These are phyloP conservation scores for Aschersonia sp. DNA, from an alignment of 2,329 filamentous ascomycete genomes.

Conservation along the genomic window DNA sequence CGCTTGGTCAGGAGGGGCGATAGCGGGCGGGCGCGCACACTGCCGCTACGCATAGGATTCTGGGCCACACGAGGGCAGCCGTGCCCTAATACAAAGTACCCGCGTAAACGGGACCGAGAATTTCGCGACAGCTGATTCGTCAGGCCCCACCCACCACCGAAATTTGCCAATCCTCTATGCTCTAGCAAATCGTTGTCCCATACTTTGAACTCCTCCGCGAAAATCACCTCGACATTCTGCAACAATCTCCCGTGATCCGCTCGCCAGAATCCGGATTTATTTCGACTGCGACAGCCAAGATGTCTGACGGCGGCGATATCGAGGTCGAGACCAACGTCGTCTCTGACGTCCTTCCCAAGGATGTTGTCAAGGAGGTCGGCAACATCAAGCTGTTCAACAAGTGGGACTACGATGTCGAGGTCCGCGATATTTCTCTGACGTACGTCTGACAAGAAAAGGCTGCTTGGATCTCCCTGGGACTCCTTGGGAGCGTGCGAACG, in stretches of 20 bases:
- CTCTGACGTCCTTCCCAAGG: conserved; percentile 81
- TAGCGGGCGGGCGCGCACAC: background rate
- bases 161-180: conserved; percentile 18
- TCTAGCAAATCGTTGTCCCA: conserved; percentile 10
- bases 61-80: conserved; percentile 20
- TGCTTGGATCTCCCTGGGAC: too few species aligned
- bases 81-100: conserved; percentile 23
- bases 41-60: conserved; percentile 7
- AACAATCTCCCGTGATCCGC: conserved; percentile 21
- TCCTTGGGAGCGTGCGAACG: background rate
- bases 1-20: background rate
- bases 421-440: conserved; percentile 99
- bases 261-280: conserved; percentile 17
- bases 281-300: conserved; percentile 40
- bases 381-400: conserved; percentile 96
- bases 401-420: conserved; percentile 97
- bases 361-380: conserved; percentile 78
- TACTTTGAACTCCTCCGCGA: conserved; percentile 14
- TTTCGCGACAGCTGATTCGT: conserved; percentile 20
- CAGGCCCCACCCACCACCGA: conserved; percentile 17
- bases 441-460: conserved; percentile 32
- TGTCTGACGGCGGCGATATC: conserved; percentile 93
- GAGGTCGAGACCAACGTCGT: conserved; percentile 69
- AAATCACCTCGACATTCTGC: conserved; percentile 22
- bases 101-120: conserved; percentile 13